Conservation (phyloP, 148 eudicot species). For the Chenopodium album region DNA sequence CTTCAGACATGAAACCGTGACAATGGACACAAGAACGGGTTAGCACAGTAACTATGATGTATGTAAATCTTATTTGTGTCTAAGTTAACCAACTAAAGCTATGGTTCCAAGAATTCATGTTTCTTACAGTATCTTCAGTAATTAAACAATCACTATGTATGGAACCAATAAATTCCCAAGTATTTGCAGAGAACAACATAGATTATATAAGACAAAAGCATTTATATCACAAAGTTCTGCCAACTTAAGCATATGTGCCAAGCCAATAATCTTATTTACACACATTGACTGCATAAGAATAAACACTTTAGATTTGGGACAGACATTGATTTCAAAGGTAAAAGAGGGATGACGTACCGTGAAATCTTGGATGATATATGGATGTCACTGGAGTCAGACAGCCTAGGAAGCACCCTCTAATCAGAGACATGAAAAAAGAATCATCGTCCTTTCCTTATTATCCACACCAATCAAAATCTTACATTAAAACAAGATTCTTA, state of each 20-base stretch:
- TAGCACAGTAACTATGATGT: too few species aligned
- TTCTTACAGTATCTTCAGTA: neutral
- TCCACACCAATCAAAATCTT: neutral
- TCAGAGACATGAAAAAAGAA: neutral
- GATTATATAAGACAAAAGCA: neutral
- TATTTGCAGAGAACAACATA: neutral
- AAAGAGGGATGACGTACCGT: constrained; percentile 23
- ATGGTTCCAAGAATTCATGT: neutral
- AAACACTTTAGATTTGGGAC: neutral
- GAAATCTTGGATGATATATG: neutral
- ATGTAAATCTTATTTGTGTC: neutral
- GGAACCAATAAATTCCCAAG: neutral
- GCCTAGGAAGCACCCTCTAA: neutral
- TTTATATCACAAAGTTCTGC: neutral
- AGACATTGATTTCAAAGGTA: neutral
- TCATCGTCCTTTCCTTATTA: neutral
- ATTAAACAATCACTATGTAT: neutral
- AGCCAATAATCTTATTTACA: neutral
- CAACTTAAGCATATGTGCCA: neutral
- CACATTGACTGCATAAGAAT: neutral
- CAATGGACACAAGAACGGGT: too few species aligned
- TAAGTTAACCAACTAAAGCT: neutral
- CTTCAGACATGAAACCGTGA: too few species aligned
- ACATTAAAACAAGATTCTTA: neutral
- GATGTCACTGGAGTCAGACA: neutral